Evolutionary conservation across 371 early-diverging fungal species (phyloP), one percentile per base, ranked within the genome.

Genomic region (Mucor irregularis): DNA sequence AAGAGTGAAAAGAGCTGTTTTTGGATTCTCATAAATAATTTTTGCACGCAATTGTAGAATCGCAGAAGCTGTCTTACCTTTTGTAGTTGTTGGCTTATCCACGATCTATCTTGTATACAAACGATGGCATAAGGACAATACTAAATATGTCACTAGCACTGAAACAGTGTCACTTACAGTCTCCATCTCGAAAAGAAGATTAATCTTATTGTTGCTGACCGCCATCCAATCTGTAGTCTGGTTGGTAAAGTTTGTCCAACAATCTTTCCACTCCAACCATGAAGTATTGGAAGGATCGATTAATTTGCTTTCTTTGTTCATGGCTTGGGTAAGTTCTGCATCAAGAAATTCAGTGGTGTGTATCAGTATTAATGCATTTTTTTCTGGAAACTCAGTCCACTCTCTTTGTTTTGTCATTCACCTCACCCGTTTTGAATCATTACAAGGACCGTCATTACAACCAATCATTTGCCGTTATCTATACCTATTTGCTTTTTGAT

Each of bases 311-410:
- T 14, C 43, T 4, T 19, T 38, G 9, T 51, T 46, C 26, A 34
- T 56, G n/a, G 46, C 51, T 26, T 61, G 62, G 62, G 62, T 61
- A 55, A 26, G 7, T 13, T n/a, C n/a, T n/a, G n/a, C n/a, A n/a
- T n/a, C n/a, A n/a, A n/a, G n/a, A n/a, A n/a, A n/a, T n/a, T n/a
- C n/a, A n/a, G n/a, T n/a, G n/a, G n/a, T n/a, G n/a, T n/a, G n/a
- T n/a, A n/a, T n/a, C n/a, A n/a, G n/a, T n/a, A n/a, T n/a, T 14
- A 22, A 26, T 25, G 10, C 28, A 6, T n/a, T 21, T 37, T 26
- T 8, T 33, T 40, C 1, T 8, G 13, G 25, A 22, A 28, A n/a
- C n/a, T 24, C 31, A 63, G 64, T 43, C 39, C 16, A 17, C 22
- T 14, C 17, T 54, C 4, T 24, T 64, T 1, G 30, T 59, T 2